Conservation (phyloP, 768 basidiomycete species). For the Boletus tylopilopsis region DNA sequence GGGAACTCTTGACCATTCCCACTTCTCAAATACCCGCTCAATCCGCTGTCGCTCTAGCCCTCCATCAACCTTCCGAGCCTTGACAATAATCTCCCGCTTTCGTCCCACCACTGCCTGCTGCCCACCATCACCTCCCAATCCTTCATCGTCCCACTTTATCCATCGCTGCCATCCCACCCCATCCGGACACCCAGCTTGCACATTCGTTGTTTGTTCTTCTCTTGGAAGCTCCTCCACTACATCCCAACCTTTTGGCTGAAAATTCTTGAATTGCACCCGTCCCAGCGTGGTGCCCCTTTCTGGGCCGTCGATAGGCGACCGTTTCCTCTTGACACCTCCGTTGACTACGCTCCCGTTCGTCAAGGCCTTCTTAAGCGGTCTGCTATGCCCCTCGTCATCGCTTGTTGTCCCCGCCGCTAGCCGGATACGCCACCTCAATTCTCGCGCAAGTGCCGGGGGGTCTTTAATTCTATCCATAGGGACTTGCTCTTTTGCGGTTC, state of each 20-base stretch:
- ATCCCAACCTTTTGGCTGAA: conserved; percentile 69
- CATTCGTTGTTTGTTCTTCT: conserved; percentile 38
- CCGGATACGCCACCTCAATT: conserved; percentile 80
- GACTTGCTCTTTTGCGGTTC: conserved; percentile 76
- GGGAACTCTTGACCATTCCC: conserved; percentile 47
- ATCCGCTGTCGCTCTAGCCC: conserved; percentile 71
- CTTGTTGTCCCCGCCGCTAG: conserved; percentile 58
- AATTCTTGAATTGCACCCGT: conserved; percentile 52
- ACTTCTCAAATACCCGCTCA: conserved; percentile 64
- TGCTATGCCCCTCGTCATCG: conserved; percentile 56
- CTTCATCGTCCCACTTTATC: conserved; percentile 32
- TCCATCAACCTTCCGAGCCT: conserved; percentile 50
- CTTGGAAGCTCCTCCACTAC: conserved; percentile 39
- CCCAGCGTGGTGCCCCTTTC: conserved; percentile 16
- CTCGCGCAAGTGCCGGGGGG: conserved; percentile 73
- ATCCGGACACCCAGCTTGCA: conserved; percentile 39
- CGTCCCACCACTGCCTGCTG: conserved; percentile 39
- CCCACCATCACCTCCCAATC: conserved; percentile 28
- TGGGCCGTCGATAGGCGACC: conserved; percentile 25
- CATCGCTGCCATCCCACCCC: conserved; percentile 46
- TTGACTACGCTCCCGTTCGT: conserved; percentile 27
- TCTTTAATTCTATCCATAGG: conserved; percentile 82
- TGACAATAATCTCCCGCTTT: conserved; percentile 49
- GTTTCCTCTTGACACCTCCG: conserved; percentile 37
- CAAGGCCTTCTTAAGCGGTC: conserved; percentile 23